Evolutionary conservation across 1,284 basidiomycete genomes (phyloP), one percentile per base, ranked within the genome.

Genomic region (Fistulinella cinereoalba): DNA sequence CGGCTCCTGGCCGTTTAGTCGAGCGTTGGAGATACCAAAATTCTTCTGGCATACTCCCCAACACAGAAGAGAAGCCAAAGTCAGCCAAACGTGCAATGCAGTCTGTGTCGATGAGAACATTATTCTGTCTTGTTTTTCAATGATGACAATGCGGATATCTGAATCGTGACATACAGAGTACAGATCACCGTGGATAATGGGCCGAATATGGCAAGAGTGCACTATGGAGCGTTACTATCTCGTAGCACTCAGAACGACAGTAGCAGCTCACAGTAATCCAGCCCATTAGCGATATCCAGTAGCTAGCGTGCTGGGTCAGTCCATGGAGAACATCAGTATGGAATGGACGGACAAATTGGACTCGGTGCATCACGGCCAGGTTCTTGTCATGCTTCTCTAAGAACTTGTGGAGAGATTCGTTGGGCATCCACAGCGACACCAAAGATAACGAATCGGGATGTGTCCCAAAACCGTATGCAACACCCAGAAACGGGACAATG

Each of bases 381-480:
- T 28, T 31, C 1, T 21, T 3, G 2, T 48, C 24, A 16, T 46
- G 11, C n/a, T 37, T 41, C 4, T 22, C 9, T n/a, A 61, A n/a
- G 27, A 50, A 55, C 2, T 12, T 4, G 1, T 47, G 37, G 7
- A 59, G 37, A 2, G 45, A 43, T 2, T 29, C 55, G 18, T 58
- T 56, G 1, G 31, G 39, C 47, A 58, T 56, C 57, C 57, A 59
- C 16, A 45, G 21, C 4, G 58, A 57, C 6, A 59, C 49, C 22
- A 60, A 25, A 0, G 55, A 51, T 25, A 41, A 43, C 3, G 49
- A 34, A 11, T 23, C 44, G n/a, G n/a, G n/a, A 12, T 7, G 1
- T 43, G 50, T 45, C 12, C 57, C 57, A 27, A 37, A 37, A 10
- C 55, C 46, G n/a, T n/a, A n/a, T n/a, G n/a, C n/a, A n/a, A n/a